Percentiles rank a stretch among this genome's conserved stretches.
These are phyloP conservation scores for Phaeotremella fagi DNA, from an alignment of 768 basidiomycete genomes.

Conservation along the genomic window DNA sequence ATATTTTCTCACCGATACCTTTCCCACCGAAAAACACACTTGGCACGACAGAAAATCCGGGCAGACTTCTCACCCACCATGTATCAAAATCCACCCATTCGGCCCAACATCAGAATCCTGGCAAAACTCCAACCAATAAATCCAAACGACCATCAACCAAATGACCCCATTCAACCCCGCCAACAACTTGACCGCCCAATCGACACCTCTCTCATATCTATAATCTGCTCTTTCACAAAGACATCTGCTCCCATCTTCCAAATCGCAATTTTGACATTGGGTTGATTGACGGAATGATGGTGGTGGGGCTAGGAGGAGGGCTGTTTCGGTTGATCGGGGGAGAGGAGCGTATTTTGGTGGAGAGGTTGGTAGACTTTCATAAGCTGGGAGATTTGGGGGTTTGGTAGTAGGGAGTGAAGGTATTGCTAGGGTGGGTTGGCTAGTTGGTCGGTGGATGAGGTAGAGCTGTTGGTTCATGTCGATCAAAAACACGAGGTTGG, in stretches of 20 bases:
- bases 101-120: background rate
- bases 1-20: too few species aligned
- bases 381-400: too few species aligned
- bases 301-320: constrained; percentile 27
- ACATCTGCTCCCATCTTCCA: background rate
- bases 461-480: too few species aligned
- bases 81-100: background rate
- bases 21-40: too few species aligned
- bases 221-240: background rate
- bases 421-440: too few species aligned
- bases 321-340: constrained; percentile 13
- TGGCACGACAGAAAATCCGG: too few species aligned
- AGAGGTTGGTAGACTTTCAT: too few species aligned
- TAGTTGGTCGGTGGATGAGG: too few species aligned
- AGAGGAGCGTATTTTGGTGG: constrained; percentile 21
- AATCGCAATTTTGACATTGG: background rate
- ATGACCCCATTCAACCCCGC: constrained; percentile 15
- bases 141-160: constrained; percentile 13
- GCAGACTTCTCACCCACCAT: background rate
- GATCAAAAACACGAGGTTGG: too few species aligned
- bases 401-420: too few species aligned
- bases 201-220: background rate
- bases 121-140: constrained; percentile 1
- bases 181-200: constrained; percentile 7
- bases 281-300: constrained; percentile 11